Percentiles rank a stretch among this genome's conserved stretches.
These are phyloP conservation scores for Peronospora belbahrii DNA, from an alignment of 352 stramenopile genomes.

Conservation along the genomic window DNA sequence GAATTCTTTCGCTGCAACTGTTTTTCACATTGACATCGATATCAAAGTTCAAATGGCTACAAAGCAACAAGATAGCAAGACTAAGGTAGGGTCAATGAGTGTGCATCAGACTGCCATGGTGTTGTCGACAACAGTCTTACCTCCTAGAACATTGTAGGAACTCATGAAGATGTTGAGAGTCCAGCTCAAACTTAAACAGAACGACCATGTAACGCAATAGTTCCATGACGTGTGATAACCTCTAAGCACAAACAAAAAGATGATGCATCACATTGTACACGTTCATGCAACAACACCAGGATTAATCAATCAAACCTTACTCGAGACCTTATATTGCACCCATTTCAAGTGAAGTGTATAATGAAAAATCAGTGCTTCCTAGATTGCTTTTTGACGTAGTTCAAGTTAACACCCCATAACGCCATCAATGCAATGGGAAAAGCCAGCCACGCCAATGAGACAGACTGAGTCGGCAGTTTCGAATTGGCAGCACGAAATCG, in stretches of 20 bases:
- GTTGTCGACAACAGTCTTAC: too few species aligned
- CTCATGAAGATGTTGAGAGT: background rate
- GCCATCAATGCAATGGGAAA: conserved; percentile 46
- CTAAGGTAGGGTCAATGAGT: too few species aligned
- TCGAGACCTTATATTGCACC: conserved; percentile 17
- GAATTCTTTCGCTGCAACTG: too few species aligned
- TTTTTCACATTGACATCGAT: too few species aligned
- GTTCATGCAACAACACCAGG: background rate
- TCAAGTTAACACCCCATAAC: conserved; percentile 61
- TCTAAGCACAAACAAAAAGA: background rate
- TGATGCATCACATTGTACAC: background rate
- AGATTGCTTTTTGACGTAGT: conserved; percentile 41
- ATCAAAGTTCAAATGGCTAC: too few species aligned
- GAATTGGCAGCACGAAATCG: conserved; percentile 41
- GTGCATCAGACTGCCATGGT: too few species aligned
- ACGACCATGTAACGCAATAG: background rate
- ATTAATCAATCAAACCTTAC: background rate
- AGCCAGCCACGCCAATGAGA: conserved; percentile 51
- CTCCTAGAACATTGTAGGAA: too few species aligned
- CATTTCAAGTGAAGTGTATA: conserved; percentile 1
- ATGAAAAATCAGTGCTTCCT: conserved; percentile 27
- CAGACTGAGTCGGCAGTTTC: conserved; percentile 52
- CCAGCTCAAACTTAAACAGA: background rate
- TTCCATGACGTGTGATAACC: background rate
- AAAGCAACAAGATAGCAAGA: too few species aligned